Conservation (phyloP, 2,329 filamentous ascomycete genomes). For the Xylaria polymorpha region DNA sequence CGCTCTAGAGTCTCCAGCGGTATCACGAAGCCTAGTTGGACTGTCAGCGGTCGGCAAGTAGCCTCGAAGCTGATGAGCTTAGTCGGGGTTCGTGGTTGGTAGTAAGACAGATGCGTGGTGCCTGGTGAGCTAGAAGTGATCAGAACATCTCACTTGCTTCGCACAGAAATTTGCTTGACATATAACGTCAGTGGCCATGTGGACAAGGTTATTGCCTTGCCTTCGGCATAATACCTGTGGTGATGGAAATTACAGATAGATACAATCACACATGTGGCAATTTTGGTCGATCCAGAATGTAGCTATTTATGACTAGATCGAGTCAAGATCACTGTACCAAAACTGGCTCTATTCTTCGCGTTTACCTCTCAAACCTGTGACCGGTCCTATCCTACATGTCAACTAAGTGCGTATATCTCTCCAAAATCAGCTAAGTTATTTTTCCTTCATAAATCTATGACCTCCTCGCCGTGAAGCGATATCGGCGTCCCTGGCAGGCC, state of each 20-base stretch:
- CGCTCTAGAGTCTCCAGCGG: constrained; percentile 26
- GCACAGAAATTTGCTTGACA: constrained; percentile 38
- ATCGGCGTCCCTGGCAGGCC: no score
- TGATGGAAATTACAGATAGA: constrained; percentile 34
- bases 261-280: constrained; percentile 35
- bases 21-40: constrained; percentile 24
- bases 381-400: neutral
- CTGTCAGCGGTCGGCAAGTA: constrained; percentile 24
- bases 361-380: neutral
- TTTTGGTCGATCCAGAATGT: constrained; percentile 39
- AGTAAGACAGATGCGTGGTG: neutral
- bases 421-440: neutral
- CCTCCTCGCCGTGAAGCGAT: neutral
- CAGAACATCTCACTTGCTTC: constrained; percentile 35
- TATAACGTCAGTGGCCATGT: constrained; percentile 35
- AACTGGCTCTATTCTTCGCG: constrained; percentile 11
- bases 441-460: neutral
- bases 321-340: constrained; percentile 29
- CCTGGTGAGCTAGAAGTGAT: neutral
- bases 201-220: constrained; percentile 37
- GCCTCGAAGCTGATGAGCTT: constrained; percentile 28
- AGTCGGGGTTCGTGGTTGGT: constrained; percentile 18
- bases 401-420: neutral
- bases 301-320: constrained; percentile 35
- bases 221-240: constrained; percentile 37